Evolutionary conservation across 2,329 filamentous ascomycete genomes (phyloP), one percentile per base, ranked within the genome.

Genomic region (Gnomoniopsis smithogilvyi): DNA sequence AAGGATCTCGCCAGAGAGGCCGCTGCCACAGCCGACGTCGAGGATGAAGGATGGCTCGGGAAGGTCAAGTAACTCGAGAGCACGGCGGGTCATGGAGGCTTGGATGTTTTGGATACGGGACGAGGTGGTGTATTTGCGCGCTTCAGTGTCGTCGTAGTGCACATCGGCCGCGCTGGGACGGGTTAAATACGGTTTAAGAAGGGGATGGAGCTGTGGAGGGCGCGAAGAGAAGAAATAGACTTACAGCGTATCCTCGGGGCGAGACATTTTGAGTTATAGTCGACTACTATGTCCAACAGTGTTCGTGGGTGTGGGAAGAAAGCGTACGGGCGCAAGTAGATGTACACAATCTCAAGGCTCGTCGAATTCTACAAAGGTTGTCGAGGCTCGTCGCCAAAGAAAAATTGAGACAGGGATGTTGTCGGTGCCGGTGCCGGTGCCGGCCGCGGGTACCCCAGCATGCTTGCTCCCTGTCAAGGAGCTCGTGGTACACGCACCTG

Each of bases 91-190:
- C 95, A 99, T 99, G 63, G 87, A 85, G 0, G 93, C 90, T 75
- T 99, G 95, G 67, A 99, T 96, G 67, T 91, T 92, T 69, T 95
- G 91, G 71, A 99, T 98, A 64, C 95, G 92, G 4, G 92, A 96
- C 64, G 88, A 94, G 4, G 94, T 97, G 10, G 95, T 98, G 80
- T 99, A 99, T 81, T 98, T 98, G 72, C 91, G 89, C 34, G 95
- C 94, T 80, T 97, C 94, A 74, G 82, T 81, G 78, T 98, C 94
- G 80, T 97, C 89, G 83, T 99, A 99, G 80, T 96, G 96, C 71
- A 98, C 89, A 77, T 99, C 95, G 65, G 95, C 94, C 53, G 93
- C 91, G 72, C 92, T 96, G 73, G 58, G 41, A 58, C 22, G 48
- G 56, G 57, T 56, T 24, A 65, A n/a, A n/a, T n/a, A n/a, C n/a